Conservation (phyloP, 331 rosid species). For the Telfairia occidentalis region DNA sequence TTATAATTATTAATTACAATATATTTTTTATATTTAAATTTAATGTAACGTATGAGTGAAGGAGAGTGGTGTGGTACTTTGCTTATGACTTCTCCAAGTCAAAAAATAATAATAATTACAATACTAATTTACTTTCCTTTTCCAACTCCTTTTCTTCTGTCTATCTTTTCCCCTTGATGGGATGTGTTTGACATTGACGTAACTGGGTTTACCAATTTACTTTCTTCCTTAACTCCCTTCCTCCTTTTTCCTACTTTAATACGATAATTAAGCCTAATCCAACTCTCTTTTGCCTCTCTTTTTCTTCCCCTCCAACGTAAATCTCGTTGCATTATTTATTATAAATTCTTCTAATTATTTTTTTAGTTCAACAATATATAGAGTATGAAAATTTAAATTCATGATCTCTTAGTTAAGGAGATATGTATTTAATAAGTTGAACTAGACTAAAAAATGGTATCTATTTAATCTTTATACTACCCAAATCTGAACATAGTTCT, state of each 20-base stretch:
- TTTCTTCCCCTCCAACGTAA: neutral
- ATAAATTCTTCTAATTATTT: too few species aligned
- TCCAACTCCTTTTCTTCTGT: neutral
- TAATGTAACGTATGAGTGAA: constrained; percentile 12
- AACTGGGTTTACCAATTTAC: constrained; percentile 7
- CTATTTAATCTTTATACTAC: too few species aligned
- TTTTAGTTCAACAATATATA: too few species aligned
- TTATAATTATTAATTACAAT: neutral
- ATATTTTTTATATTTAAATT: neutral
- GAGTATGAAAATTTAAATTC: too few species aligned
- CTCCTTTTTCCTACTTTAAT: neutral
- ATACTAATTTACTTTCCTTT: neutral
- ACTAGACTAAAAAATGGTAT: too few species aligned
- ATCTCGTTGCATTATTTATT: neutral
- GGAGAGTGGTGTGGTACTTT: constrained; percentile 13
- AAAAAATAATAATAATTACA: neutral
- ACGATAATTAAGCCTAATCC: neutral
- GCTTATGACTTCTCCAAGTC: constrained; percentile 21
- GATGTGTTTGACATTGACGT: constrained; percentile 11
- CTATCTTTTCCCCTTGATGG: neutral
- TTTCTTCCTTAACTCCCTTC: neutral
- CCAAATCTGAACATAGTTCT: too few species aligned
- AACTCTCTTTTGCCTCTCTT: neutral
- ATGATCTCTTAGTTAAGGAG: too few species aligned
- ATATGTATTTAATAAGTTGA: too few species aligned